Evolutionary conservation across 305 asterid genomes (phyloP).

Genomic region (Caryopteris hybrid): DNA sequence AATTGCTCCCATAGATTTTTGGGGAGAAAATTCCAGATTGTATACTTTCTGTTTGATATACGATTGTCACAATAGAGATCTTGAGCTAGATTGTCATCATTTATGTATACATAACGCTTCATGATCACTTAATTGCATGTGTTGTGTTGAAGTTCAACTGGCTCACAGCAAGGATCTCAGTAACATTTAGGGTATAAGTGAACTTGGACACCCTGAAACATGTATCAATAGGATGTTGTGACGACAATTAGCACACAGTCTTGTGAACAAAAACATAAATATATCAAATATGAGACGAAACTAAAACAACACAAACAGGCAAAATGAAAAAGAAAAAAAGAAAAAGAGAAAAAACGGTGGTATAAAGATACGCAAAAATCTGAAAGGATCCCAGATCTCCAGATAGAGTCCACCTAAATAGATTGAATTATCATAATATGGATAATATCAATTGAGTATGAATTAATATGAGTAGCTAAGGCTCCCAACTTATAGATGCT

Average conservation of each 20-base stretch:
- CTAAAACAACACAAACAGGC: background rate
- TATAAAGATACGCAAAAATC: background rate
- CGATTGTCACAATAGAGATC: slow-evolving; percentile 82
- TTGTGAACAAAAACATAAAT: no score
- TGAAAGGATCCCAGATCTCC: slow-evolving; percentile 9
- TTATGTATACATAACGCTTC: slow-evolving; percentile 88
- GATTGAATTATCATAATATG: background rate
- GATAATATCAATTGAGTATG: background rate
- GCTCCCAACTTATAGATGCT: background rate
- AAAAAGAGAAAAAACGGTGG: background rate
- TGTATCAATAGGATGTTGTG: background rate
- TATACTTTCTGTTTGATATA: slow-evolving; percentile 89
- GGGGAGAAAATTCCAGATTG: slow-evolving; percentile 88
- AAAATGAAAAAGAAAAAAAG: background rate
- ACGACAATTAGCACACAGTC: slow-evolving; percentile 5
- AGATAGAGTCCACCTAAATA: background rate
- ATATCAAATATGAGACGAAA: background rate
- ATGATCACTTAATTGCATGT: slow-evolving; percentile 41
- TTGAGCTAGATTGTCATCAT: slow-evolving; percentile 66
- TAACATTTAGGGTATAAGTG: background rate
- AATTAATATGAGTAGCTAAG: background rate
- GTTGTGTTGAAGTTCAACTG: slow-evolving; percentile 22
- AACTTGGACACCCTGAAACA: slow-evolving; percentile 24
- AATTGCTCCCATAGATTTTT: slow-evolving; percentile 97
- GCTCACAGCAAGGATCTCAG: slow-evolving; percentile 23